Evolutionary conservation across 192 early-diverging fungal species (phyloP), one percentile per base, ranked within the genome.

Genomic region (Glomus cerebriforme): DNA sequence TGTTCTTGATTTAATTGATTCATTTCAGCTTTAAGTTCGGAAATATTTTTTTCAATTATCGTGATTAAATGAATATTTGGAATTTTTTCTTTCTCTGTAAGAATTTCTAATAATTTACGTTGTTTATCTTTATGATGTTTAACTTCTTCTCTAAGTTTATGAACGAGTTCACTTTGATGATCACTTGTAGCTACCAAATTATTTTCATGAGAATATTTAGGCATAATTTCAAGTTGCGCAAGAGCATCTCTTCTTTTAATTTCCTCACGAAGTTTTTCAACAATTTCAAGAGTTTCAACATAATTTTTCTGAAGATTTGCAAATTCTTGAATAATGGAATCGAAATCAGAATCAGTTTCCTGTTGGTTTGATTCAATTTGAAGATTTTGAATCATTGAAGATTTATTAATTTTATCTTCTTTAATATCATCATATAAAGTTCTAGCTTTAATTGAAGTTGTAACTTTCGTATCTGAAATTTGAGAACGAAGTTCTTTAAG

Each of bases 261-360:
- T 78, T 78, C 76, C 31, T 78, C 63, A 1, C 76, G 37, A 32
- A 78, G 63, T n/a, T 67, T 62, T 67, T 78, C 76, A 49, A 78
- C 76, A 34, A 78, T 54, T 49, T 78, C 76, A 29, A 67, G 26
- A 12, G 37, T 54, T 24, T 78, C 63, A 67, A 2, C 26, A 12
- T 78, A 64, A 54, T 24, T 78, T 13, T 34, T 19, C 1, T 78
- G 10, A 8, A 66, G 47, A 32, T 17, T 22, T n/a, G 64, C 64
- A 78, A 78, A 67, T 67, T 78, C 76, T 58, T 78, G n/a, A 22
- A 34, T 66, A 19, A 78, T 62, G 0, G 24, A 24, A 17, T 78
- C 76, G 17, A 78, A 27, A 9, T 15, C 47, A 19, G 32, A 29
- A 22, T 63, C 5, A 6, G 13, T 10, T 54, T 78, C 76, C n/a